Conservation (phyloP, 2,329 filamentous ascomycete species). For the Ambrosiella beaveri region DNA sequence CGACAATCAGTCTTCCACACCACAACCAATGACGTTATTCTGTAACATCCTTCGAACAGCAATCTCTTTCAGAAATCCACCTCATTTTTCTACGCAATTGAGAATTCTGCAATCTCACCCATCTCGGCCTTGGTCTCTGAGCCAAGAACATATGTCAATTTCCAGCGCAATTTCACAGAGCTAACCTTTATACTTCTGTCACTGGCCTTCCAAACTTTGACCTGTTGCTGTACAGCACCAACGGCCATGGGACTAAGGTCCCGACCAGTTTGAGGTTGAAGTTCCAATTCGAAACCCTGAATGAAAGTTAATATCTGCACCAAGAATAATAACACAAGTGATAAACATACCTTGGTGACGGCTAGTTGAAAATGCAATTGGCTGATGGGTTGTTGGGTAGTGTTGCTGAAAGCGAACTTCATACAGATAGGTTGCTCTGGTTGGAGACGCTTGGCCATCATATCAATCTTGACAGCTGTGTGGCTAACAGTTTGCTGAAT, state of each 20-base stretch:
- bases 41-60: too few relatives aligned
- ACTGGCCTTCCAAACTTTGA: constrained; percentile 57
- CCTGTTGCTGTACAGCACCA: constrained; percentile 62
- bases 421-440: constrained; percentile 40
- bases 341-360: constrained; percentile 61
- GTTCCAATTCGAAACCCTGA: constrained; percentile 62
- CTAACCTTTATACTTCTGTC: constrained; percentile 51
- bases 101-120: constrained; percentile 68
- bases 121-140: constrained; percentile 55
- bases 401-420: constrained; percentile 70
- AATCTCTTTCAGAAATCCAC: neutral
- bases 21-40: too few relatives aligned
- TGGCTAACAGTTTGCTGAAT: constrained; percentile 53
- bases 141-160: constrained; percentile 59
- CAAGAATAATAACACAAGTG: neutral
- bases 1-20: neutral
- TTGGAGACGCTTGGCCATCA: constrained; percentile 43
- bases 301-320: constrained; percentile 2
- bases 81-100: constrained; percentile 38
- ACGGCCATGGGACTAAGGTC: constrained; percentile 55
- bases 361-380: constrained; percentile 84
- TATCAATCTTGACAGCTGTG: constrained; percentile 52
- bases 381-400: constrained; percentile 48
- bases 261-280: constrained; percentile 73
- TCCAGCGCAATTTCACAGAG: constrained; percentile 79